A percentile compares a stretch with the other conserved stretches of the same genome.
These are phyloP conservation scores for Xylaria sp. DNA, from an alignment of 2,329 filamentous ascomycete species.

Conservation along the genomic window DNA sequence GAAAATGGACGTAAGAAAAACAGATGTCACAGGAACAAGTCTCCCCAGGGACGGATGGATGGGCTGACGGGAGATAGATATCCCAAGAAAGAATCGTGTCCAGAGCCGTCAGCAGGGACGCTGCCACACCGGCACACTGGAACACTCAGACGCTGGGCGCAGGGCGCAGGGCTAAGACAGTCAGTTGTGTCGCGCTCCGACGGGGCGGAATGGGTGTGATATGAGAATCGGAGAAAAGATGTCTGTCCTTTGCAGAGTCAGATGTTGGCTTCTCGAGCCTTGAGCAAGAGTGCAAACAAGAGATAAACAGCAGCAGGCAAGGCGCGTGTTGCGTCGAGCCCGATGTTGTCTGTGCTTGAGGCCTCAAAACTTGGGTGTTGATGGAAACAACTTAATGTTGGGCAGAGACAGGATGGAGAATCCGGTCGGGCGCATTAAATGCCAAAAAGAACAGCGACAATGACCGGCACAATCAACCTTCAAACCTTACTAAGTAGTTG, in stretches of 20 bases:
- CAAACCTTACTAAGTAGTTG: no score
- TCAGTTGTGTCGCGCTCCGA: constrained; percentile 31
- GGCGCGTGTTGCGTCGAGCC: constrained; percentile 29
- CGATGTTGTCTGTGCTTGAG: constrained; percentile 31
- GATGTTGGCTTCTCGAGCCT: constrained; percentile 25
- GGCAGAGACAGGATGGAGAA: constrained; percentile 23
- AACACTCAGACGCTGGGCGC: constrained; percentile 7
- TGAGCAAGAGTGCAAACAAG: constrained; percentile 16
- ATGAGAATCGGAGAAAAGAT: constrained; percentile 23
- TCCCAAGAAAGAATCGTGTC: constrained; percentile 14
- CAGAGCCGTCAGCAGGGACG: constrained; percentile 20
- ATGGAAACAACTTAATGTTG: constrained; percentile 30
- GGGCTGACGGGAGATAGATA: constrained; percentile 21
- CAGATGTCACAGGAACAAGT: constrained; percentile 40
- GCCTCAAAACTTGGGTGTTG: constrained; percentile 29
- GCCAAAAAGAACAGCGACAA: neutral
- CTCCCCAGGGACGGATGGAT: constrained; percentile 25
- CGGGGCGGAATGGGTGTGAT: constrained; percentile 28
- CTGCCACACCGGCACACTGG: neutral
- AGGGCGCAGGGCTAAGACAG: constrained; percentile 15
- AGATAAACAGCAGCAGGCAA: constrained; percentile 18
- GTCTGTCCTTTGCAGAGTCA: constrained; percentile 16
- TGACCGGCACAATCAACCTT: neutral
- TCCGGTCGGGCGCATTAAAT: constrained; percentile 10
- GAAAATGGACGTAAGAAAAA: constrained; percentile 32